A percentile compares a stretch with the other conserved stretches of the same genome.
Evolutionary conservation across 2,329 filamentous ascomycete genomes (phyloP).

Genomic region (Colletotrichum orchidophilum): DNA sequence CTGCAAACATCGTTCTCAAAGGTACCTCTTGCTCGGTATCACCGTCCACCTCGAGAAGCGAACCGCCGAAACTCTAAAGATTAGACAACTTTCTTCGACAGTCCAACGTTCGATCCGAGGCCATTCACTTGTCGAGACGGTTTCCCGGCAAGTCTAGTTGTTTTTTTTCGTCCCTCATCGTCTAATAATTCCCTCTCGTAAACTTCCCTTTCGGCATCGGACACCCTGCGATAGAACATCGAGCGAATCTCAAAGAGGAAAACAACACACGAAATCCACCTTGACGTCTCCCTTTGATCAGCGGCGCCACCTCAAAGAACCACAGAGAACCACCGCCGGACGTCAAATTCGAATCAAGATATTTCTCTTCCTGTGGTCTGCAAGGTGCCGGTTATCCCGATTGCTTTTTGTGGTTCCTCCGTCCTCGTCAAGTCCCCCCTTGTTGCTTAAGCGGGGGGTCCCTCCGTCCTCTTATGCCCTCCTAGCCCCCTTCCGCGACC

Average conservation of each 20-base stretch:
- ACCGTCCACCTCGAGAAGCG: background rate
- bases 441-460: conserved; percentile 6
- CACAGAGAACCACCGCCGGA: conserved; percentile 4
- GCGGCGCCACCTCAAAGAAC: background rate
- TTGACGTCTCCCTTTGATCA: conserved; percentile 3
- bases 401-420: conserved; percentile 22
- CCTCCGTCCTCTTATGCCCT: conserved; percentile 27
- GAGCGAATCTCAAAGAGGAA: background rate
- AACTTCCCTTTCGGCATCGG: background rate
- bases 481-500: conserved; percentile 17
- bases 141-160: background rate
- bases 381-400: conserved; percentile 23
- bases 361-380: conserved; percentile 3
- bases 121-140: background rate
- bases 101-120: background rate
- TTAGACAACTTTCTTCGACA: background rate
- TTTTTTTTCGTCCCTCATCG: background rate
- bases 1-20: background rate
- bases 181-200: background rate
- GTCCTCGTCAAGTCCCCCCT: conserved; percentile 22
- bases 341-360: conserved; percentile 9
- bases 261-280: background rate
- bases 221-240: background rate
- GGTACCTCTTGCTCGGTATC: background rate
- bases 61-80: conserved; percentile 8